These are phyloP conservation scores for Penicillium brevicompactum DNA, from an alignment of 2,329 filamentous ascomycete genomes.

Conservation along the genomic window DNA sequence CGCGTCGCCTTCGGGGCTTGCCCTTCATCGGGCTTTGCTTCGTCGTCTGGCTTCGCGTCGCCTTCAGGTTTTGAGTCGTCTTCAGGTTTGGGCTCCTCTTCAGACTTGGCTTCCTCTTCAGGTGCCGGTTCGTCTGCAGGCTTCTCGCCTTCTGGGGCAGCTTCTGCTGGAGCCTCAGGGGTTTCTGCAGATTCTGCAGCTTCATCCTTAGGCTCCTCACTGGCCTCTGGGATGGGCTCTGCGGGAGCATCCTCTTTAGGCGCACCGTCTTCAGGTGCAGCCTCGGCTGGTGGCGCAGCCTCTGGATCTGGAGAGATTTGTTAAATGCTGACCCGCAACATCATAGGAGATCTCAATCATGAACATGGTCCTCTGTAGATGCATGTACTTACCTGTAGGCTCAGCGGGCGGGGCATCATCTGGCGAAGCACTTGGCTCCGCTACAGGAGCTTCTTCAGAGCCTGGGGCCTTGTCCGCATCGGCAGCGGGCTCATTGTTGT, in stretches of 20 bases:
- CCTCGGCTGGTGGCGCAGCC: conserved; percentile 26
- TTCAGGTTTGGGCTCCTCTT: background rate
- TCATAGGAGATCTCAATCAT: background rate
- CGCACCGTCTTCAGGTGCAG: conserved; percentile 21
- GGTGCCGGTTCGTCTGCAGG: conserved; percentile 13
- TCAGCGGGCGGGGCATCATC: conserved; percentile 31
- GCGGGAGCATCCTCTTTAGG: conserved; percentile 29
- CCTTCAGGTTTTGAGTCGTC: background rate
- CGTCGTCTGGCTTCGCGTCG: background rate
- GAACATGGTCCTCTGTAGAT: background rate
- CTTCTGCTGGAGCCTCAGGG: conserved; percentile 13
- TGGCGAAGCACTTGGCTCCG: conserved; percentile 26
- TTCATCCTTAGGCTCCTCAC: background rate
- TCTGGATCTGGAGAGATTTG: conserved; percentile 29
- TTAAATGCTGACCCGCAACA: conserved; percentile 6
- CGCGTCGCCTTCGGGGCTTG: background rate
- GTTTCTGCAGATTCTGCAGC: conserved; percentile 10
- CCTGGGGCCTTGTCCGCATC: conserved; percentile 33
- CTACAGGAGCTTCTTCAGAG: conserved; percentile 23
- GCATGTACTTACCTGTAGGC: conserved; percentile 31
- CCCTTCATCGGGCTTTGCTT: background rate
- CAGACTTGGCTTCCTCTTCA: conserved; percentile 4
- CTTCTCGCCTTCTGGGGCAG: conserved; percentile 16
- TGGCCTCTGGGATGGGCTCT: conserved; percentile 14
- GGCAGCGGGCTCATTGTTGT: conserved; percentile 33